Evolutionary conservation across 176 grass and related monocot genomes (phyloP), one percentile per base, ranked within the genome.

Genomic region (Raddia distichophylla): DNA sequence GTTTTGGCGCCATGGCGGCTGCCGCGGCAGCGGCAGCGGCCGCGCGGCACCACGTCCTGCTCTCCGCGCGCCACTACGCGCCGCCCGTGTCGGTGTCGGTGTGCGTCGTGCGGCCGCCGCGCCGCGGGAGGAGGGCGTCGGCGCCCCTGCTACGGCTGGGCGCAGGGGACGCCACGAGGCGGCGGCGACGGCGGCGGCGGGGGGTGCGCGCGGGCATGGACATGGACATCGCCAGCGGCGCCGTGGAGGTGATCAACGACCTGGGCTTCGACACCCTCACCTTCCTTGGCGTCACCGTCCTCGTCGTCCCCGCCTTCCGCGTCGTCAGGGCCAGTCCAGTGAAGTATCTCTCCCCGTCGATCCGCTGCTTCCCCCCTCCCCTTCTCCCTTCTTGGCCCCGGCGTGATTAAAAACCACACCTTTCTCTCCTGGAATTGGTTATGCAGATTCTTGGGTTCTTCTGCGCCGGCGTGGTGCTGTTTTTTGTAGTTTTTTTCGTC

Each of bases 221-320:
- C 59, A 88, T 95, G 83, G 93, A 99, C 73, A 82, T 99, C 44
- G 90, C 96, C 32, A 95, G 56, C 88, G 96, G 56, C 88, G 96
- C 93, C 18, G 85, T 85, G 43, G 92, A 99, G 69, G 96, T 99
- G 84, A 95, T 99, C 84, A 99, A 99, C 84, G 96, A 99, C 89
- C 81, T 99, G 79, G 93, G 96, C 46, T 95, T 99, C 86, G 93
- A 99, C 89, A 99, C 89, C 9, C 92, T 99, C 69, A 95, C 96
- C 47, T 98, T 95, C 86, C 85, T 98, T 76, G 93, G 76, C 60
- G 92, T 95, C 71, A 98, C 96, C 16, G 93, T 93, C 44, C 83
- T 98, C 57, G 87, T 98, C 75, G 91, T 98, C 79, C 96, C 96
- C 13, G 96, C 93, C 82, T 95, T 98, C 83, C 89, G 89, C 78